Evolutionary conservation across 176 grass and related monocot genomes (phyloP), one percentile per base, ranked within the genome.

Genomic region (Carex parvula): DNA sequence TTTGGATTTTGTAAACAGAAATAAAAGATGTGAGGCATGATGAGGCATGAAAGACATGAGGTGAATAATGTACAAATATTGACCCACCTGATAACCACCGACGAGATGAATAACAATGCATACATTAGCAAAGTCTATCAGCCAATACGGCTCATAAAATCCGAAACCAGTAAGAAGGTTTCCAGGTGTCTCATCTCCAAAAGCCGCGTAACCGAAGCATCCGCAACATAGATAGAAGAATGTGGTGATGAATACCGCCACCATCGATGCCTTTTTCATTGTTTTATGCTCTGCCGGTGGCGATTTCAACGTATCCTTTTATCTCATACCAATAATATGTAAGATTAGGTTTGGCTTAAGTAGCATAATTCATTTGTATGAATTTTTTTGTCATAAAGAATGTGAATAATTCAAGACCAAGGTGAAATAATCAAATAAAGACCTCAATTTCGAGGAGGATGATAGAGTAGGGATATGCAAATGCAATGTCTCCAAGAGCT

Each of bases 121-220:
- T 67, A 92, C 71, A 62, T 93, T 94, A 70, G 92, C 95, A 53
- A 98, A 60, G 84, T 88, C 89, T 70, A 98, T n/a, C 72, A 98
- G 95, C 92, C 89, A 93, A 86, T 89, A 94, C n/a, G 95, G 92
- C 89, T 94, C 91, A 32, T 90, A 97, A 88, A 97, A 94, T 54
- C 86, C 88, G 70, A 98, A 98, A 0, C 95, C 95, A 22, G 89
- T 93, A 85, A 98, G 88, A 87, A 95, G 84, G 89, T 94, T 95
- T 61, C 95, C 95, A 12, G 89, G 92, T 3, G 91, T 91, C 62
- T 3, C 88, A 86, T 94, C 89, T 62, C 95, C 95, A 70, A 98
- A 94, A 71, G 95, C 89, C 11, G 91, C 95, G 74, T 98, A 98
- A 21, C 95, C 95, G 24, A 98, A 77, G 81, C 84, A 94, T 15